Evolutionary conservation across 208 protist genomes (phyloP), one percentile per base, ranked within the genome.

Genomic region (Leishmania arabica): DNA sequence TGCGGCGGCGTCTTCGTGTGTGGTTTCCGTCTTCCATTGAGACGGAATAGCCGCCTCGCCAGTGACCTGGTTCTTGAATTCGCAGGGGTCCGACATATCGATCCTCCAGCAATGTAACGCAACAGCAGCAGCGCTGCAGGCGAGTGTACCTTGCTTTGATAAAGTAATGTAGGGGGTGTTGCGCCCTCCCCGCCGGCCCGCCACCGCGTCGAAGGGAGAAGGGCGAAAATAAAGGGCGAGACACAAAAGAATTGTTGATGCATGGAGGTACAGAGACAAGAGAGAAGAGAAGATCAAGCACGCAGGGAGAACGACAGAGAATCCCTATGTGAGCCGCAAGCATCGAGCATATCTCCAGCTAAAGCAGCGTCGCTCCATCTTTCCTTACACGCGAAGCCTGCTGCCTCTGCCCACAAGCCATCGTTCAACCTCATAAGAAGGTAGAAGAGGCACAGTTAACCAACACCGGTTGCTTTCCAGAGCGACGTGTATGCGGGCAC

Each of bases 1-100:
- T 47, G 82, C 87, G 11, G 45, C 84, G 0, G 79, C 79, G 1
- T 95, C 83, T 31, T 82, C 54, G 6, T 72, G 62, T 47, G 70
- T 88, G 17, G 82, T 77, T n/a, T 90, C 86, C n/a, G 83, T 86
- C 37, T 85, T 84, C 92, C 92, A 97, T 51, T 83, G 80, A 21
- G 92, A 91, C 0, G 86, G 81, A 42, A 97, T 92, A 54, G 76
- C 68, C 31, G 96, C 89, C 86, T 95, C 92, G 2, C 93, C 95
- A 0, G 90, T 93, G 31, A 96, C 77, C 77, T 95, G 89, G 75
- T 88, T 86, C 74, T 92, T 95, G 79, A 98, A 97, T 11, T 94
- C 89, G 73, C 89, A 96, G 7, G 88, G 76, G 15, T 86, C 85
- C 5, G 76, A 76, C 91, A 95, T 95, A 13, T 19, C n/a, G 42